Percentiles rank a stretch among this genome's conserved stretches.
Conservation (phyloP, 257 asterid species). For the Voacanga thouarsii region DNA sequence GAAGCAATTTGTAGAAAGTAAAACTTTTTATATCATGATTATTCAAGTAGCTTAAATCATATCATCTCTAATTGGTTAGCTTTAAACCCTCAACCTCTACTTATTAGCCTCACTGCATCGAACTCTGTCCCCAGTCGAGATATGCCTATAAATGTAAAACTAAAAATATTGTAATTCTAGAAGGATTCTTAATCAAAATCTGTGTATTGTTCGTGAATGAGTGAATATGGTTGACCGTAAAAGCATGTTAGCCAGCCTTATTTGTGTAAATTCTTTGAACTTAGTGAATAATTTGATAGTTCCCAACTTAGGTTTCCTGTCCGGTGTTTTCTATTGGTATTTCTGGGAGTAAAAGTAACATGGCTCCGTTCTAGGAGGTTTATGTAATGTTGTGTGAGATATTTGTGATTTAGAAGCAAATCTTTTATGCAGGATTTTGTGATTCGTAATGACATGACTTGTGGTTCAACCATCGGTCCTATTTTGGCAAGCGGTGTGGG, state of each 20-base stretch:
- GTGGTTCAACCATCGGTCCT: constrained; percentile 98
- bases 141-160: neutral
- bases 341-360: neutral
- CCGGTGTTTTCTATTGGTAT: neutral
- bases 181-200: neutral
- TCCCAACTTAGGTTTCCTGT: too few relatives aligned
- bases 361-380: neutral
- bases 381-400: neutral
- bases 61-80: neutral
- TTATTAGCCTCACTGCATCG: neutral
- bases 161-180: neutral
- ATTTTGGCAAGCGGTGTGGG: constrained; percentile 93
- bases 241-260: neutral
- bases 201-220: neutral
- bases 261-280: neutral
- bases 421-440: constrained; percentile 65
- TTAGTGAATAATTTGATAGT: neutral
- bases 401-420: neutral
- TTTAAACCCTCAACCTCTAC: neutral
- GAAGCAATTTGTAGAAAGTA: neutral
- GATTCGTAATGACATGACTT: constrained; percentile 79
- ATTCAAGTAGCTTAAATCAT: neutral
- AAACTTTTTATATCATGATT: neutral
- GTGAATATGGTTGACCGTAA: neutral
- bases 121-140: neutral